Base-by-base conservation (phyloP, 202 grass and related monocot genomes). In the Panicum virgatum region DNA sequence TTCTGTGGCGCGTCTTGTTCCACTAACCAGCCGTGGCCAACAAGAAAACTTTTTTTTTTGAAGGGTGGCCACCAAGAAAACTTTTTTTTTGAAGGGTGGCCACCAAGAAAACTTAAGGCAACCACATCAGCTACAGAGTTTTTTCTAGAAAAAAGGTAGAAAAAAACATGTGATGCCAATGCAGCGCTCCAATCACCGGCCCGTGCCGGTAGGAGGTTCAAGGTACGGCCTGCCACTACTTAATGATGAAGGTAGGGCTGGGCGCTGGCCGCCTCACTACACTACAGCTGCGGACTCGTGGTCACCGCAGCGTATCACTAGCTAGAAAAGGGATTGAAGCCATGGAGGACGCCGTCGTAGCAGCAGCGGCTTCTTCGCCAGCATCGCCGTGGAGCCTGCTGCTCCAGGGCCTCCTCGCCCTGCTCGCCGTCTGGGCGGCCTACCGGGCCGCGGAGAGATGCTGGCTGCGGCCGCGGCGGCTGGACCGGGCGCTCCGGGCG, bases 401-500 rank as follows among this genome's bases (percentile, higher is more conserved):
- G 22, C 65, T 82, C 30, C 46, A 51, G 4, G 91, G 85, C 0
- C 34, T 88, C n/a, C 8, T 88, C 0, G 16, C 20, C 0, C 18
- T 92, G 87, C 51, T 87, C 45, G 32, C 81, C 37, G 29, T 68
- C 25, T 83, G 79, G 83, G 80, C 37, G 14, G 58, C 22, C 7
- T 57, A 44, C 12, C 20, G 3, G 38, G 77, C 20, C 14, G 50
- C 79, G 50, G 73, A 94, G 73, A 82, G 58, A 45, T 76, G 2
- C 29, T 92, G 89, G 91, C 68, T 94, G 23, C 76, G 38, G 83
- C 94, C 91, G 0, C 76, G 52, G 83, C 77, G 89, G 34, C 74
- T 92, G n/a, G 66, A 58, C 52, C 59, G 65, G 14, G 72, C 53
- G 45, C 83, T 94, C 44, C 71, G 86, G 16, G 79, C 75, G 62